These are phyloP conservation scores for Trypanosoma boissoni DNA, from an alignment of 208 protist genomes.

Conservation along the genomic window DNA sequence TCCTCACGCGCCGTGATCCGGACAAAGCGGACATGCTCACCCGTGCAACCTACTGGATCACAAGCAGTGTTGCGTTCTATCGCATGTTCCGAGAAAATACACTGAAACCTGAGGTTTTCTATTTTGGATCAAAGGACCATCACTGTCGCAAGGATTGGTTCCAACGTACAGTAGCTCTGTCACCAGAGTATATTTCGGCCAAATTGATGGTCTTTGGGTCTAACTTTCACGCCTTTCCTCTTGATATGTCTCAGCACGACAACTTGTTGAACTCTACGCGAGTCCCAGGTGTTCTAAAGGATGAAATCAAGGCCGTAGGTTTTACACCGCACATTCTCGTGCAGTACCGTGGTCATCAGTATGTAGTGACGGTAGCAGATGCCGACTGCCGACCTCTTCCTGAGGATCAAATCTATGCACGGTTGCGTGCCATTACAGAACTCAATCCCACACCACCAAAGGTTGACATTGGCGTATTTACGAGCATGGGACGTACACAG, in stretches of 20 bases:
- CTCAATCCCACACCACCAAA: conserved; percentile 27
- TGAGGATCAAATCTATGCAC: conserved; percentile 73
- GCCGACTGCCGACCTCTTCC: conserved; percentile 59
- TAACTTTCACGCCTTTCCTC: conserved; percentile 50
- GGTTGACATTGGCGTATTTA: conserved; percentile 64
- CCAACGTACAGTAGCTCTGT: conserved; percentile 59
- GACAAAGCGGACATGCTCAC: conserved; percentile 65
- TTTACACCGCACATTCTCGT: conserved; percentile 75
- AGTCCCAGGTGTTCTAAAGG: conserved; percentile 71
- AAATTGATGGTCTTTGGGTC: conserved; percentile 49
- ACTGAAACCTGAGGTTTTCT: conserved; percentile 63
- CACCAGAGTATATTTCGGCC: conserved; percentile 53
- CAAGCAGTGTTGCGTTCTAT: conserved; percentile 66
- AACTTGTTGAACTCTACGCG: conserved; percentile 83
- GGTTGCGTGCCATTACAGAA: conserved; percentile 58
- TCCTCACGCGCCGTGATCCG: conserved; percentile 49
- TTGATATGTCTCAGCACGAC: conserved; percentile 82
- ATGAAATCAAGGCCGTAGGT: conserved; percentile 67
- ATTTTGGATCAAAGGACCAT: conserved; percentile 23
- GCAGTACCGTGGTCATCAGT: conserved; percentile 69
- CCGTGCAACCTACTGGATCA: conserved; percentile 72
- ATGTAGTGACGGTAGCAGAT: conserved; percentile 70
- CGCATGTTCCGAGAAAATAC: conserved; percentile 67
- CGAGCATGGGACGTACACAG: conserved; percentile 49
- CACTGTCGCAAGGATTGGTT: conserved; percentile 84